Conservation (phyloP, 208 protist genomes). For the Endotrypanum monterogeii region DNA sequence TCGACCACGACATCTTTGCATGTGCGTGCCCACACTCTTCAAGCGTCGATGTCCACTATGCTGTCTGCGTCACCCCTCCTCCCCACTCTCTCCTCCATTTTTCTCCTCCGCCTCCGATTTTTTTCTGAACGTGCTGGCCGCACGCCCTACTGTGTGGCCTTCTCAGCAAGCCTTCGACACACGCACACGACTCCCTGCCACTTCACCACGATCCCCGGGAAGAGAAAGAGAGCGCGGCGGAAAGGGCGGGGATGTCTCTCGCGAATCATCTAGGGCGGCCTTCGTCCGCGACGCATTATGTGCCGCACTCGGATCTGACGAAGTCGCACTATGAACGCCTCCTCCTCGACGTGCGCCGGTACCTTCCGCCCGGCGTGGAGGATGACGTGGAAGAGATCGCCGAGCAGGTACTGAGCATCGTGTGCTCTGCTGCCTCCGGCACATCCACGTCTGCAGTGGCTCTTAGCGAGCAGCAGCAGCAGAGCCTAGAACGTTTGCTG, state of each 20-base stretch:
- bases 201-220: background rate
- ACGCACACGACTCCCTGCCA: background rate
- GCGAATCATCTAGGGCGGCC: conserved; percentile 5
- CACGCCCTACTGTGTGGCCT: background rate
- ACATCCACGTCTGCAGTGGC: conserved; percentile 24
- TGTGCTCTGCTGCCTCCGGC: conserved; percentile 38
- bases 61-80: background rate
- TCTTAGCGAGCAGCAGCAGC: conserved; percentile 55
- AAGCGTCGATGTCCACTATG: background rate
- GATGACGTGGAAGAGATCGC: conserved; percentile 83
- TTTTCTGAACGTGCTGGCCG: background rate
- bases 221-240: background rate
- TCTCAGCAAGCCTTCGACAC: background rate
- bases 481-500: conserved; percentile 65
- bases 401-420: conserved; percentile 69
- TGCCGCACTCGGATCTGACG: conserved; percentile 76
- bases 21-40: background rate
- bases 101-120: background rate
- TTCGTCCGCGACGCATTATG: conserved; percentile 48
- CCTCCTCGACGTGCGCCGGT: conserved; percentile 74
- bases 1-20: background rate
- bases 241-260: conserved; percentile 24
- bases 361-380: conserved; percentile 74
- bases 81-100: no score
- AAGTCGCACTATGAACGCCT: conserved; percentile 81